phyloP scores from a whole-genome alignment of 2,329 filamentous ascomycete species.

The Clarireedia paspali region DNA sequence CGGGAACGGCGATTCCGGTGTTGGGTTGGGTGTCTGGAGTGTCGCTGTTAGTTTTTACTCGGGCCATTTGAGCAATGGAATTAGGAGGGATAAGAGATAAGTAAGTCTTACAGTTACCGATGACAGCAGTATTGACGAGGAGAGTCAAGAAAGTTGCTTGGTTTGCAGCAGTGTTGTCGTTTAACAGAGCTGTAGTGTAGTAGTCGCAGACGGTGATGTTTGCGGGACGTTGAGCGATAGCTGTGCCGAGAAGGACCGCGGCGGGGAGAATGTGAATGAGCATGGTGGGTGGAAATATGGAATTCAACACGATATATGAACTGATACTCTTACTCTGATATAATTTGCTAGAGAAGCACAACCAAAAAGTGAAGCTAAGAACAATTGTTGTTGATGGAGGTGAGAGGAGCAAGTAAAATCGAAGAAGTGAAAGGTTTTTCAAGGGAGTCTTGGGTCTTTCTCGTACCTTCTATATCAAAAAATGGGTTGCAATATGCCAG shows the following conservation, averaged over 20 bases:
- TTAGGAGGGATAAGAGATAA: neutral
- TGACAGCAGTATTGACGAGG: conserved; percentile 55
- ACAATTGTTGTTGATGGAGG: neutral
- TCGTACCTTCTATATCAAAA: no score
- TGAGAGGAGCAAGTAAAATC: neutral
- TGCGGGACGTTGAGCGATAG: conserved; percentile 36
- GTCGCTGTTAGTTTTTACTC: neutral
- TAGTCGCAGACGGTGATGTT: conserved; percentile 53
- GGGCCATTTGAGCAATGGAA: neutral
- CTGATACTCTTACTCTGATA: neutral
- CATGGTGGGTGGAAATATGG: conserved; percentile 12
- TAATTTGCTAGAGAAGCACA: neutral
- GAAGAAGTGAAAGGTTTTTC: neutral
- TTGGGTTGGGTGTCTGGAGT: conserved; percentile 44
- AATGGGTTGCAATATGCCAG: no score
- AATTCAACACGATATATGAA: neutral
- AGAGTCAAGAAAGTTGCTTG: conserved; percentile 48
- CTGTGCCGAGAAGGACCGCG: conserved; percentile 8
- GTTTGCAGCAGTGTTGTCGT: conserved; percentile 50
- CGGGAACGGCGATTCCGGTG: conserved; percentile 44
- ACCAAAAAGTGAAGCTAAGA: neutral
- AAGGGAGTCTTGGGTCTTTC: no score
- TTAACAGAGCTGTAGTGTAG: conserved; percentile 52
- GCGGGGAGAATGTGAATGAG: conserved; percentile 18
- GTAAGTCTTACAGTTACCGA: conserved; percentile 46